A percentile compares a stretch with the other conserved stretches of the same genome.
Evolutionary conservation across 140 eudicot species (phyloP).

Genomic region (Flaveria floridana): DNA sequence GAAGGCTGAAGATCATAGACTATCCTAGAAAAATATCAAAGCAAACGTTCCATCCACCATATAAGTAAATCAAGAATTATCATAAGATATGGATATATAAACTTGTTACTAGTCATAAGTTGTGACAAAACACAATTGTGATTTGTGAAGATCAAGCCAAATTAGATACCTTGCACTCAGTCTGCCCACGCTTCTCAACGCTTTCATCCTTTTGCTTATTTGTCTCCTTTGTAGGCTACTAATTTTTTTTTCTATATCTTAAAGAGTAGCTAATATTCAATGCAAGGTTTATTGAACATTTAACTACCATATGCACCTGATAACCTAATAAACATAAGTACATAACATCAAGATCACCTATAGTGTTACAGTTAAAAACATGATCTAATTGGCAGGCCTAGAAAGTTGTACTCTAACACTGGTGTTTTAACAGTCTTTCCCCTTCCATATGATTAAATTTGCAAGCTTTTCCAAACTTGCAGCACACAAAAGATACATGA

Average conservation of each 20-base stretch:
- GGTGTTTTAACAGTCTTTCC: background rate
- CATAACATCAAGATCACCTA: background rate
- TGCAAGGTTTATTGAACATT: too few species aligned
- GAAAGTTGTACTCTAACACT: too few species aligned
- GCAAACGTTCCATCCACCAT: background rate
- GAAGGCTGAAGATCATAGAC: background rate
- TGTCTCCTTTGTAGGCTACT: constrained; percentile 43
- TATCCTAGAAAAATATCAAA: background rate
- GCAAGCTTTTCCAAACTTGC: constrained; percentile 77
- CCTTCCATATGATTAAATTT: constrained; percentile 61
- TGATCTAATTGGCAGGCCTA: too few species aligned
- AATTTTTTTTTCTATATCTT: background rate
- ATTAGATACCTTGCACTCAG: constrained; percentile 74
- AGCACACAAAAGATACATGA: constrained; percentile 51
- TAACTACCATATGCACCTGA: background rate
- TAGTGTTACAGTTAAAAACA: too few species aligned
- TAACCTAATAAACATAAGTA: background rate
- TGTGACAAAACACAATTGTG: background rate
- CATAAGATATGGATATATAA: background rate
- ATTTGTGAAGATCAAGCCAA: background rate
- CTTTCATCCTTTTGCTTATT: constrained; percentile 45
- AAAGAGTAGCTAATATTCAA: background rate
- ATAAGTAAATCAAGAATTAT: too few species aligned
- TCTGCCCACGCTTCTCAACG: constrained; percentile 45
- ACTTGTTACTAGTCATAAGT: background rate